A percentile compares a stretch with the other conserved stretches of the same genome.
Evolutionary conservation across 2,329 filamentous ascomycete genomes (phyloP).

Genomic region (Eutypa lata): DNA sequence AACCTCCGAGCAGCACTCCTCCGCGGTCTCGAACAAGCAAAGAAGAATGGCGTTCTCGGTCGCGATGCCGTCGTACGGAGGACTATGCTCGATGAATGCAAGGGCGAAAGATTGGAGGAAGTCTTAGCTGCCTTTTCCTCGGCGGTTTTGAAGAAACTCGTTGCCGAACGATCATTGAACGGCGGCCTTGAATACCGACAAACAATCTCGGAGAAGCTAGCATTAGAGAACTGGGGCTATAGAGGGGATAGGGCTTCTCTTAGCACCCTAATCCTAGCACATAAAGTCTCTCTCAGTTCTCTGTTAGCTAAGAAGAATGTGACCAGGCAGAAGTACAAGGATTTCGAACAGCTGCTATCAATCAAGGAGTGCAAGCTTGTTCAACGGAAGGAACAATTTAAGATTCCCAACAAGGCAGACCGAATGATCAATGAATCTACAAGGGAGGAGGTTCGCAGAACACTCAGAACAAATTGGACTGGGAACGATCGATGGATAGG

Average conservation of each 20-base stretch:
- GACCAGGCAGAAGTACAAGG: slow-evolving; percentile 54
- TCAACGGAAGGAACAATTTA: slow-evolving; percentile 48
- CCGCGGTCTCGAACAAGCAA: slow-evolving; percentile 76
- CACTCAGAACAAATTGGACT: slow-evolving; percentile 72
- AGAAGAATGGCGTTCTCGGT: slow-evolving; percentile 81
- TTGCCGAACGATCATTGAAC: slow-evolving; percentile 42
- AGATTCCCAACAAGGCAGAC: slow-evolving; percentile 21
- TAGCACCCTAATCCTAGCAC: slow-evolving; percentile 66
- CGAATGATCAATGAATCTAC: slow-evolving; percentile 33
- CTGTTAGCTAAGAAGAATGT: slow-evolving; percentile 58
- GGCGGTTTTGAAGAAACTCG: slow-evolving; percentile 69
- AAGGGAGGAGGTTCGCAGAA: slow-evolving; percentile 52
- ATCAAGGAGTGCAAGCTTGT: slow-evolving; percentile 59
- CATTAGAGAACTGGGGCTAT: slow-evolving; percentile 58
- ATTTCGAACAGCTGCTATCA: slow-evolving; percentile 64
- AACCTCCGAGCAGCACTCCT: slow-evolving; percentile 84
- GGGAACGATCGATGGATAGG: slow-evolving; percentile 74
- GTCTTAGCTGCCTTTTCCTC: slow-evolving; percentile 81
- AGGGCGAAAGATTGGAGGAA: slow-evolving; percentile 86
- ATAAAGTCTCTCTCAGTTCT: slow-evolving; percentile 64
- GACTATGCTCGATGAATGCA: slow-evolving; percentile 96
- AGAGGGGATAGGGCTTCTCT: slow-evolving; percentile 53
- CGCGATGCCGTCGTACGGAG: slow-evolving; percentile 80
- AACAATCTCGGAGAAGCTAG: slow-evolving; percentile 51
- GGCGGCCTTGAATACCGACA: slow-evolving; percentile 35